phyloP scores from a whole-genome alignment of 768 basidiomycete species.

The Podaxis carcinomalis region DNA sequence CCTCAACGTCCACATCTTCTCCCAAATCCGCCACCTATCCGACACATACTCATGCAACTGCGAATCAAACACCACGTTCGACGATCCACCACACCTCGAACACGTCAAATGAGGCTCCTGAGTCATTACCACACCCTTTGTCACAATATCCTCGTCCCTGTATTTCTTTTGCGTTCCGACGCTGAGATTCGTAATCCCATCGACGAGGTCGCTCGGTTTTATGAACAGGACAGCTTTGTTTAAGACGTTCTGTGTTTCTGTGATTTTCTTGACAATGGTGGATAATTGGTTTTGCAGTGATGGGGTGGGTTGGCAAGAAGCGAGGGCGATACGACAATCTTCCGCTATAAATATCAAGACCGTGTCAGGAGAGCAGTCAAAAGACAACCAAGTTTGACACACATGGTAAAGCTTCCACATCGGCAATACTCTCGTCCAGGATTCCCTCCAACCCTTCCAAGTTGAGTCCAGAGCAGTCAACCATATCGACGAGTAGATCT shows the following conservation, averaged over 20 bases:
- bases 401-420: constrained; percentile 31
- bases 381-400: not conserved
- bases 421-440: constrained; percentile 34
- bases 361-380: not conserved
- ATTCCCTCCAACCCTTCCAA: constrained; percentile 45
- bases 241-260: constrained; percentile 40
- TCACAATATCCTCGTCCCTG: constrained; percentile 58
- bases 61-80: constrained; percentile 35
- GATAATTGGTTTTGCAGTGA: constrained; percentile 39
- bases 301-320: constrained; percentile 53
- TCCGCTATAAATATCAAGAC: constrained; percentile 34
- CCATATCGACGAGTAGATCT: constrained; percentile 55
- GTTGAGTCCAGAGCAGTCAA: constrained; percentile 64
- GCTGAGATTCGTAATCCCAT: constrained; percentile 47
- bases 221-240: constrained; percentile 69
- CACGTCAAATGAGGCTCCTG: constrained; percentile 40
- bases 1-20: constrained; percentile 50
- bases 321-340: constrained; percentile 48
- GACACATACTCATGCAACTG: constrained; percentile 23
- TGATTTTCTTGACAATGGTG: constrained; percentile 42
- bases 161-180: constrained; percentile 29
- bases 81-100: constrained; percentile 59
- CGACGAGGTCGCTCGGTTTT: constrained; percentile 67
- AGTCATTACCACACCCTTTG: constrained; percentile 48
- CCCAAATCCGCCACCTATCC: constrained; percentile 57